Evolutionary conservation across 2,329 filamentous ascomycete genomes (phyloP).

Genomic region (Colletotrichum karsti): DNA sequence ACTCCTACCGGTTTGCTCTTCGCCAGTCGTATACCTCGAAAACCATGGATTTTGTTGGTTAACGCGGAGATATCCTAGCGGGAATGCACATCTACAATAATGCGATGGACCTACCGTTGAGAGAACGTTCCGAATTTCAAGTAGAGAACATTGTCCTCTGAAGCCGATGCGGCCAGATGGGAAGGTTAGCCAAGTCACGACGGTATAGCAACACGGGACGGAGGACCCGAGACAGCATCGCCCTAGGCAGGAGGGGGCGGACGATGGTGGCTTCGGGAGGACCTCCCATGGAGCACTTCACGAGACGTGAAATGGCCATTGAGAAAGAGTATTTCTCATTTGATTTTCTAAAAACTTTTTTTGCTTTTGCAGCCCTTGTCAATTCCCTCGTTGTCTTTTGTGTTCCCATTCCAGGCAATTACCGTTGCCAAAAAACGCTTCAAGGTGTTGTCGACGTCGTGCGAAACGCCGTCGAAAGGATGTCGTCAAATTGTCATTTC

Average conservation of each 20-base stretch:
- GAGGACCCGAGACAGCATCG: slow-evolving; percentile 2
- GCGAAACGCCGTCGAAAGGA: slow-evolving; percentile 21
- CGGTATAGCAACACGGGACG: neutral
- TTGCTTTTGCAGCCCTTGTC: slow-evolving; percentile 39
- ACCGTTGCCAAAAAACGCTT: slow-evolving; percentile 15
- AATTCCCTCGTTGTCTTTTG: slow-evolving; percentile 2
- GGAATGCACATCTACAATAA: slow-evolving; percentile 31
- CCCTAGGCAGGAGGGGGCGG: slow-evolving; percentile 3
- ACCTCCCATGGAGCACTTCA: slow-evolving; percentile 83
- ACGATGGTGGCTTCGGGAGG: slow-evolving; percentile 66
- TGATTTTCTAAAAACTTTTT: slow-evolving; percentile 30
- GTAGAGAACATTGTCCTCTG: neutral
- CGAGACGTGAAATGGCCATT: slow-evolving; percentile 79
- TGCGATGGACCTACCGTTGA: slow-evolving; percentile 8
- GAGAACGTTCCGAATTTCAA: slow-evolving; percentile 31
- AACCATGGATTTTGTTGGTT: slow-evolving; percentile 75
- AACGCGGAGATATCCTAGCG: slow-evolving; percentile 92
- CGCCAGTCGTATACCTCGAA: slow-evolving; percentile 95
- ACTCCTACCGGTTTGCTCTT: slow-evolving; percentile 70
- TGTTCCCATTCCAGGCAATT: slow-evolving; percentile 30
- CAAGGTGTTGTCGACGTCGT: neutral
- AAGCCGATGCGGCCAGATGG: neutral
- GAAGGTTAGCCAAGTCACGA: slow-evolving; percentile 16
- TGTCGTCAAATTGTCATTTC: slow-evolving; percentile 4
- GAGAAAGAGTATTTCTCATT: slow-evolving; percentile 60